Evolutionary conservation across 2,329 filamentous ascomycete genomes (phyloP), one percentile per base, ranked within the genome.

Genomic region (Monosporascus ibericus): DNA sequence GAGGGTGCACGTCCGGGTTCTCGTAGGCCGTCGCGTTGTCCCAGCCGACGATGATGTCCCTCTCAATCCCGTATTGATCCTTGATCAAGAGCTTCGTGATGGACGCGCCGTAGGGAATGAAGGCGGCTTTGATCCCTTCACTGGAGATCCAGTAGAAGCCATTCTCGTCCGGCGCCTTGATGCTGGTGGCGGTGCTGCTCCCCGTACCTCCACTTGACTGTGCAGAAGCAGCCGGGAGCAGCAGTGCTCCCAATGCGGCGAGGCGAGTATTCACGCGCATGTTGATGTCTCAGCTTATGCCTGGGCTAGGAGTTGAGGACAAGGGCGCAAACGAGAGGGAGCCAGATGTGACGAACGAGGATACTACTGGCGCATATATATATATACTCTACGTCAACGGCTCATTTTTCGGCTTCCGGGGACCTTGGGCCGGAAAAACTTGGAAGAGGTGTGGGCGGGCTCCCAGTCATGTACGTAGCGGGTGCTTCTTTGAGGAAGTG

Each of bases 1-100:
- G 86, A 48, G 81, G 83, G 67, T 91, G 87, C 55, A 79, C 73
- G 54, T 70, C 70, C 68, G 89, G 85, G 48, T 82, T 67, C 54
- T 68, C 70, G 70, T 91, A 92, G 70, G 87, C 83, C 49, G 74
- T 81, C 46, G 87, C 87, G 64, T 90, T 90, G 72, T 92, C 88
- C 62, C 84, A 91, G 47, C 88, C 88, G 47, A 80, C 78, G 1
- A 92, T 82, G 48, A 92, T 74, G 64, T 92, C 88, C 54, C 87
- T 80, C 64, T 81, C 76, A 44, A 86, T 72, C 46, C 86, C 87
- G 59, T 85, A 76, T 60, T 81, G 80, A 68, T 90, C 87, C 38
- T 81, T 78, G 66, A 92, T 76, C 66, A 88, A 76, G 49, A 92
- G 74, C 64, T 90, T 86, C 53, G 85, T 79, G 62, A 92, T 79